Base-by-base conservation (phyloP, 2,329 filamentous ascomycete species). In the Sphaerulina vaccinii region DNA sequence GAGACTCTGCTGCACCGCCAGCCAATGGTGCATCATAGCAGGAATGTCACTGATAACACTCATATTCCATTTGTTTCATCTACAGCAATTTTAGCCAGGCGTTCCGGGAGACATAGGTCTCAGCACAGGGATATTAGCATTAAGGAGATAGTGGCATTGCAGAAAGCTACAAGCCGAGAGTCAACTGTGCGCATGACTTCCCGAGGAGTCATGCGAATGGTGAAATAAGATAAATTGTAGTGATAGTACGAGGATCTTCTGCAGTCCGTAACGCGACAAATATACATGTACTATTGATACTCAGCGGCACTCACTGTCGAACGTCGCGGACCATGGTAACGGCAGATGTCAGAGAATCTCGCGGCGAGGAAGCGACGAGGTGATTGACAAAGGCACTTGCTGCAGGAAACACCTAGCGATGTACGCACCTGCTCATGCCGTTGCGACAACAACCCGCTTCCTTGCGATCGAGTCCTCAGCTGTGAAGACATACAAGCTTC, bases 61-160 rank as follows among this genome's bases (percentile, higher is more conserved):
- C 24, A n/a, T 7, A 39, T 40, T 41, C 18, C 32, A 37, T 45
- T 49, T 49, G 38, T 53, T 33, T 49, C n/a, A 6, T 53, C 36
- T 49, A 33, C 23, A 52, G 39, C 39, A 45, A 37, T 37, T 40
- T 55, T 57, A 57, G 56, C 56, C 24, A 13, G 56, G 56, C 51
- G 56, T 57, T 51, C 40, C 51, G 36, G 54, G 35, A 22, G 40
- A 32, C 5, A 10, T 5, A 10, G 9, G 27, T 32, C 27, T 10
- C 27, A 32, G 27, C 27, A 32, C 27, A 10, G 27, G 27, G n/a
- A 4, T 32, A 11, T 32, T 10, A 32, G 27, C 27, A 13, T 10
- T 13, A 13, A 32, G 8, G n/a, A 11, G 4, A 32, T 13, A 32
- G 27, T 13, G 27, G n/a, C 27, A 32, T 32, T 13, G n/a, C n/a